Evolutionary conservation across 371 early-diverging fungal genomes (phyloP).

Genomic region (Basidiobolus meristosporus): DNA sequence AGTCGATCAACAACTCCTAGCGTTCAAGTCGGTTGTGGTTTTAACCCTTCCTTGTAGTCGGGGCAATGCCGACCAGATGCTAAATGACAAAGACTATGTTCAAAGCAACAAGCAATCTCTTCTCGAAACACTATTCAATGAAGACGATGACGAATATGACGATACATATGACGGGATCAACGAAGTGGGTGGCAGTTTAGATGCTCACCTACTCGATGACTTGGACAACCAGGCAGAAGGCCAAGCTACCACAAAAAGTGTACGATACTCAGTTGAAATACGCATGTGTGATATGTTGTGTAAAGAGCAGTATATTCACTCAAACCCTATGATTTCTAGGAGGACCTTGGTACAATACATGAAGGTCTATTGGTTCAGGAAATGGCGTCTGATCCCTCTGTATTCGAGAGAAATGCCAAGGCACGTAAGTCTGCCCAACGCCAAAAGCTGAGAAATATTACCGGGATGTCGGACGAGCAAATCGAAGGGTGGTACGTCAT

Average conservation of each 20-base stretch:
- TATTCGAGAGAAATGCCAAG: constrained; percentile 30
- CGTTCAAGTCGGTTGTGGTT: too few species aligned
- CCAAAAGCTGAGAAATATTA: constrained; percentile 27
- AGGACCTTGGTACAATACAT: constrained; percentile 28
- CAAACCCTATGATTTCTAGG: background rate
- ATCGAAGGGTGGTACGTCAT: constrained; percentile 84
- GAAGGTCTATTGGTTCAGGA: constrained; percentile 30
- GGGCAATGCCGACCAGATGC: too few species aligned
- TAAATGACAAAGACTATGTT: constrained; percentile 36
- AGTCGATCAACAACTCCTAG: too few species aligned
- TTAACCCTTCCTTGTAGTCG: too few species aligned
- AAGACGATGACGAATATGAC: constrained; percentile 78
- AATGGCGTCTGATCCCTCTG: constrained; percentile 21
- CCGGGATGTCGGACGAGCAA: constrained; percentile 77
- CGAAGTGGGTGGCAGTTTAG: too few species aligned
- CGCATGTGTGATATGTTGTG: too few species aligned
- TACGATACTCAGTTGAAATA: too few species aligned
- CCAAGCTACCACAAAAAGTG: too few species aligned
- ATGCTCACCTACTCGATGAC: too few species aligned
- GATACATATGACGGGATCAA: constrained; percentile 65
- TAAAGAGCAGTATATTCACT: too few species aligned
- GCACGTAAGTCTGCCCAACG: constrained; percentile 40
- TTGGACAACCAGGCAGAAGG: too few species aligned
- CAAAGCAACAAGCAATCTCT: constrained; percentile 29
- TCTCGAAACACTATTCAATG: constrained; percentile 29